Conservation (phyloP, 106 monocot genomes). For the Apostasia shenzhenica region DNA sequence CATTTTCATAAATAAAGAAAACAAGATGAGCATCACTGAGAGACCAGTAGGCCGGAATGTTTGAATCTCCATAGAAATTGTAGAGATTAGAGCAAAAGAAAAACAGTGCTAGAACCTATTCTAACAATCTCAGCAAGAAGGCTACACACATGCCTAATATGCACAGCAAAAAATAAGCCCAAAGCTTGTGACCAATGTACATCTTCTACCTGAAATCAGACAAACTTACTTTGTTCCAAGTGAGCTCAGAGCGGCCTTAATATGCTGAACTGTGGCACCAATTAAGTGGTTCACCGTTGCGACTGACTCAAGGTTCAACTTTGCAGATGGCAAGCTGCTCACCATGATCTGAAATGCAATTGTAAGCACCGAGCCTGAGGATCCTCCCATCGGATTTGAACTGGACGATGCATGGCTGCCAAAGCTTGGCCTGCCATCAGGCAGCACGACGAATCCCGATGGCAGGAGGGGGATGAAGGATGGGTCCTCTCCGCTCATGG, state of each 20-base stretch:
- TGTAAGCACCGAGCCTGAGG: slow-evolving; percentile 46
- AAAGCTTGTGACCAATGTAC: background rate
- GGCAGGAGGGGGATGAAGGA: slow-evolving; percentile 63
- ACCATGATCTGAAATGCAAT: slow-evolving; percentile 81
- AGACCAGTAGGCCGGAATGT: background rate
- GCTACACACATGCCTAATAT: slow-evolving; percentile 1
- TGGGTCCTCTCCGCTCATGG: slow-evolving; percentile 80
- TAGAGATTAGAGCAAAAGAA: too few relatives aligned
- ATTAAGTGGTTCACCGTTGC: slow-evolving; percentile 72
- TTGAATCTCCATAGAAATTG: background rate
- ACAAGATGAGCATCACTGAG: background rate
- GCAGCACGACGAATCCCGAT: slow-evolving; percentile 72
- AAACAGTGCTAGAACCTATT: background rate
- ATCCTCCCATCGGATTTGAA: slow-evolving; percentile 26
- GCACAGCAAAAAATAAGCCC: background rate
- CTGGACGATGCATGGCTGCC: slow-evolving; percentile 37
- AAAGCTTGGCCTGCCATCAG: slow-evolving; percentile 39
- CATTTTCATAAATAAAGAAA: too few relatives aligned
- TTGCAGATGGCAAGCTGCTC: slow-evolving; percentile 70
- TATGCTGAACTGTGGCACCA: slow-evolving; percentile 82
- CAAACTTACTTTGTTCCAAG: background rate
- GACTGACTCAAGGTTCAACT: slow-evolving; percentile 68
- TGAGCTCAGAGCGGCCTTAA: slow-evolving; percentile 74
- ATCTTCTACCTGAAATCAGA: background rate
- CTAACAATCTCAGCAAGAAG: background rate